These are phyloP conservation scores for Polyporus arcularius DNA, from an alignment of 768 basidiomycete genomes.

Conservation along the genomic window DNA sequence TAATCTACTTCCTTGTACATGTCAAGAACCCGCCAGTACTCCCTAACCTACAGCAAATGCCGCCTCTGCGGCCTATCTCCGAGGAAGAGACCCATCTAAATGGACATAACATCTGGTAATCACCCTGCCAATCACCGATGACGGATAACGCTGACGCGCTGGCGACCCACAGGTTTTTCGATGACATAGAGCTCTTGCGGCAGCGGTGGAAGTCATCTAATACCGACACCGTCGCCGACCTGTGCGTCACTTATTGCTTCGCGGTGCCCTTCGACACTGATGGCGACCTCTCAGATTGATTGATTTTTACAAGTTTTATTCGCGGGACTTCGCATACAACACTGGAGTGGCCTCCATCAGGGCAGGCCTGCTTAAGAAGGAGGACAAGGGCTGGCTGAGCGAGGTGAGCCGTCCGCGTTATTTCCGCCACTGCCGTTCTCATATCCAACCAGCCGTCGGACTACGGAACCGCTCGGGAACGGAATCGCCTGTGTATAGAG, in stretches of 20 bases:
- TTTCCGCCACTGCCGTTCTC: not conserved
- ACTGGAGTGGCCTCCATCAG: constrained; percentile 90
- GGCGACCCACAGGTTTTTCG: constrained; percentile 75
- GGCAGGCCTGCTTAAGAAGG: constrained; percentile 86
- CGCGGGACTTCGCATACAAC: constrained; percentile 91
- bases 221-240: constrained; percentile 87
- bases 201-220: constrained; percentile 95
- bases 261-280: constrained; percentile 6
- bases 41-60: constrained; percentile 95
- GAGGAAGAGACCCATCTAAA: constrained; percentile 83
- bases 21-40: constrained; percentile 97
- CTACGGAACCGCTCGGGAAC: constrained; percentile 75
- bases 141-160: constrained; percentile 1
- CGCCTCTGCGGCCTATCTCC: constrained; percentile 84
- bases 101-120: constrained; percentile 79
- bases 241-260: constrained; percentile 52
- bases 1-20: constrained; percentile 96
- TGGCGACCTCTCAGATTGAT: constrained; percentile 63
- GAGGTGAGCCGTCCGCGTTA: constrained; percentile 57
- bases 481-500: constrained; percentile 79
- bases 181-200: constrained; percentile 90
- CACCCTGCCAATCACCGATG: not conserved
- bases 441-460: constrained; percentile 32
- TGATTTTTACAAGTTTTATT: constrained; percentile 97
- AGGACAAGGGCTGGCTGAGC: constrained; percentile 92